A percentile compares a stretch with the other conserved stretches of the same genome.
Conservation (phyloP, 306 rosid species). For the Prunus persica region Prunus_persica_NCBIv2 NC_034009.1:30896001-30896500, state of each 20-base stretch:
- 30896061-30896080: not conserved
- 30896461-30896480: constrained; percentile 64
- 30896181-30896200: not conserved
- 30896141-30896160: not conserved
- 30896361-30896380: constrained; percentile 73
- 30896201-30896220: not conserved
- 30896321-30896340: constrained; percentile 71
- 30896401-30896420: constrained; percentile 20
- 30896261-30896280: constrained; percentile 47
- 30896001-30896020: not conserved
- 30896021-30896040: constrained; percentile 18
- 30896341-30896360: constrained; percentile 97
- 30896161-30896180: not conserved
- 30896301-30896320: constrained; percentile 20
- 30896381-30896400: constrained; percentile 72
- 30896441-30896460: constrained; percentile 7
- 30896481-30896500: constrained; percentile 65
- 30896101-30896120: constrained; percentile 13
- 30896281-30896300: constrained; percentile 47
- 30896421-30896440: constrained; percentile 33
- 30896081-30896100: not conserved
- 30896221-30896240: constrained; percentile 54
- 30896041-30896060: constrained; percentile 9
- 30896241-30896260: constrained; percentile 43
- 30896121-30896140: not conserved